Evolutionary conservation across 306 rosid genomes (phyloP).

Genomic region (Benincasa hispida): DNA sequence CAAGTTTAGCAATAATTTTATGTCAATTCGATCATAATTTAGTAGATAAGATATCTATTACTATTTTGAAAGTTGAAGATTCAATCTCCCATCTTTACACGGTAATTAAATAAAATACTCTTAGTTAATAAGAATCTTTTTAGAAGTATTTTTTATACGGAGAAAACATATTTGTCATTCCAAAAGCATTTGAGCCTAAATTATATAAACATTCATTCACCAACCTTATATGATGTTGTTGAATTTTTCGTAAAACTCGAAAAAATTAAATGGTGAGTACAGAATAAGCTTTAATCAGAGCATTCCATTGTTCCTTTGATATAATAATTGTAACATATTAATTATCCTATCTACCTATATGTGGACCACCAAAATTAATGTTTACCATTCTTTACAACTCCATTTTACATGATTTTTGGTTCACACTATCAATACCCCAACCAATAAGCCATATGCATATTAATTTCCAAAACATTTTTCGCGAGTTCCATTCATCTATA

Average conservation of each 20-base stretch:
- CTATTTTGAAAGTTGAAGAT: too few relatives aligned
- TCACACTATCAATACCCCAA: neutral
- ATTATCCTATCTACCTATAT: neutral
- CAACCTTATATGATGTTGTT: neutral
- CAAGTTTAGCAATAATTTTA: too few relatives aligned
- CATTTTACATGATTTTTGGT: neutral
- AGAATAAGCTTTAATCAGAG: neutral
- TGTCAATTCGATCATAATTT: too few relatives aligned
- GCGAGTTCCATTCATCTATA: neutral
- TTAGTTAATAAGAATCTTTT: neutral
- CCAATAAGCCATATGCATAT: neutral
- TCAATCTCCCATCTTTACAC: too few relatives aligned
- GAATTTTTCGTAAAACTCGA: neutral
- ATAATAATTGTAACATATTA: neutral
- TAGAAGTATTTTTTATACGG: neutral
- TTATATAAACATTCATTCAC: neutral
- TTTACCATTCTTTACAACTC: neutral
- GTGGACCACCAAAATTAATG: slow-evolving; percentile 3
- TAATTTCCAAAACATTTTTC: neutral
- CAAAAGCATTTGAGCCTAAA: neutral
- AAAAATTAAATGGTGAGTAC: neutral
- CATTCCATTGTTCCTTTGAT: neutral
- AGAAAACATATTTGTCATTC: neutral
- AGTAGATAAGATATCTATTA: too few relatives aligned
- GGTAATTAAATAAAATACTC: too few relatives aligned